A percentile compares a stretch with the other conserved stretches of the same genome.
Evolutionary conservation across 2,329 filamentous ascomycete genomes (phyloP).

Genomic region (Pseudogymnoascus sp.): DNA sequence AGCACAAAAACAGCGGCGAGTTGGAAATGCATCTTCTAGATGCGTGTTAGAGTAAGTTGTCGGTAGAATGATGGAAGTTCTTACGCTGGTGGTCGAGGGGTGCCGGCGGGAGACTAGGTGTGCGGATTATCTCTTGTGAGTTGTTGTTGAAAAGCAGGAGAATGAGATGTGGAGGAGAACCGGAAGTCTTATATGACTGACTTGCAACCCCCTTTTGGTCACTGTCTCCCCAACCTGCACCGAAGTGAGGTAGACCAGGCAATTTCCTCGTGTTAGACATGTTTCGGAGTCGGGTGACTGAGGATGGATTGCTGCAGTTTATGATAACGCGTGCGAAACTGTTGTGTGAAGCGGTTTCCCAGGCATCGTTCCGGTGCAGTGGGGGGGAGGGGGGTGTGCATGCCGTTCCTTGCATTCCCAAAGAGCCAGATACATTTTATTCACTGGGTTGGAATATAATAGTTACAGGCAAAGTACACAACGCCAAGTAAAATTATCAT

Average conservation of each 20-base stretch:
- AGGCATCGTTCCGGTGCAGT: not conserved
- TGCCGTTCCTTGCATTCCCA: not conserved
- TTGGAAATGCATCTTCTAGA: slow-evolving; percentile 8
- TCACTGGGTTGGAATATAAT: not conserved
- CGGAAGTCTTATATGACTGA: not conserved
- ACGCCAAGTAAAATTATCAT: not conserved
- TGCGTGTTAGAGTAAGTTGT: not conserved
- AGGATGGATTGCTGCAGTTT: slow-evolving; percentile 5
- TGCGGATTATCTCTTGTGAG: not conserved
- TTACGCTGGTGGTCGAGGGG: not conserved
- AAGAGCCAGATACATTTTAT: not conserved
- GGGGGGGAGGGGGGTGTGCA: not conserved
- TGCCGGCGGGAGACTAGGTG: not conserved
- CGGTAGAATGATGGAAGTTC: not conserved
- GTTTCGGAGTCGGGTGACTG: slow-evolving; percentile 6
- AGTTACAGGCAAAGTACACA: not conserved
- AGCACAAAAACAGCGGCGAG: not conserved
- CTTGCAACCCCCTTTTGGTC: not conserved
- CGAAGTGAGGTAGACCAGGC: not conserved
- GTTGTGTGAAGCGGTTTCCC: not conserved
- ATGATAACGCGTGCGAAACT: not conserved
- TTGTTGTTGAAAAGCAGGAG: not conserved
- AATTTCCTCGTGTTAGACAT: slow-evolving; percentile 4
- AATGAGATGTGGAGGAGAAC: not conserved
- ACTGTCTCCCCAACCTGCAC: not conserved